A percentile compares a stretch with the other conserved stretches of the same genome.
Evolutionary conservation across 2,329 filamentous ascomycete species (phyloP).

Genomic region (Huntiella decipiens): DNA sequence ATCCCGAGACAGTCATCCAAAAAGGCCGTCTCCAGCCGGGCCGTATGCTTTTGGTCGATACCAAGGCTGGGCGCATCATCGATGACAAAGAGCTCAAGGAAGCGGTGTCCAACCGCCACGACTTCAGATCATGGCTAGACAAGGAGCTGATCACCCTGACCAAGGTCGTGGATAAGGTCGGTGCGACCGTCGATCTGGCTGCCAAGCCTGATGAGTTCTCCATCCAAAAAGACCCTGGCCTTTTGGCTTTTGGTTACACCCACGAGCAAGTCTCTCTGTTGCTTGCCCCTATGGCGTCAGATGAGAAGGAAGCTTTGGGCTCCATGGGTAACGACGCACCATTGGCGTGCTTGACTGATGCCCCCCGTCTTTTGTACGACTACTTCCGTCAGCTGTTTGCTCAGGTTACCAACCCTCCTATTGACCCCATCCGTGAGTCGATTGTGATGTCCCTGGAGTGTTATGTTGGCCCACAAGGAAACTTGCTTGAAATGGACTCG

Average conservation of each 20-base stretch:
- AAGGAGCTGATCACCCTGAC: conserved; percentile 69
- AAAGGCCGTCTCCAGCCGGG: conserved; percentile 89
- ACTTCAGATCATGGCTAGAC: conserved; percentile 79
- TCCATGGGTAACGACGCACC: conserved; percentile 98
- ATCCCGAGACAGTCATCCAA: conserved; percentile 75
- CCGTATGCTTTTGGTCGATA: conserved; percentile 91
- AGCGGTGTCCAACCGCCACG: conserved; percentile 66
- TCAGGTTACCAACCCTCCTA: conserved; percentile 93
- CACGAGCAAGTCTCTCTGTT: conserved; percentile 87
- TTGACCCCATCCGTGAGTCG: conserved; percentile 90
- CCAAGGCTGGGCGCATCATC: conserved; percentile 72
- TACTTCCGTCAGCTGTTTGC: conserved; percentile 97
- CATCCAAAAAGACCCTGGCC: conserved; percentile 66
- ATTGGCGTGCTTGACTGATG: conserved; percentile 74
- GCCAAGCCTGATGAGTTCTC: conserved; percentile 47
- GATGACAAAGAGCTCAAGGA: conserved; percentile 84
- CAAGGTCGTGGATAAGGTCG: conserved; percentile 45
- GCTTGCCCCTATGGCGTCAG: conserved; percentile 85
- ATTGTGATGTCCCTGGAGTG: conserved; percentile 97
- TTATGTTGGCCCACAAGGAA: conserved; percentile 90
- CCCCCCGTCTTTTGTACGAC: conserved; percentile 76
- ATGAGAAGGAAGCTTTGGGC: conserved; percentile 90
- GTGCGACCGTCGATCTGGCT: conserved; percentile 42
- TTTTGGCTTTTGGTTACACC: conserved; percentile 83
- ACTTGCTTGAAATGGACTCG: conserved; percentile 81